Evolutionary conservation across 352 stramenopile genomes (phyloP), one percentile per base, ranked within the genome.

Genomic region (Pythium rishiriense): DNA sequence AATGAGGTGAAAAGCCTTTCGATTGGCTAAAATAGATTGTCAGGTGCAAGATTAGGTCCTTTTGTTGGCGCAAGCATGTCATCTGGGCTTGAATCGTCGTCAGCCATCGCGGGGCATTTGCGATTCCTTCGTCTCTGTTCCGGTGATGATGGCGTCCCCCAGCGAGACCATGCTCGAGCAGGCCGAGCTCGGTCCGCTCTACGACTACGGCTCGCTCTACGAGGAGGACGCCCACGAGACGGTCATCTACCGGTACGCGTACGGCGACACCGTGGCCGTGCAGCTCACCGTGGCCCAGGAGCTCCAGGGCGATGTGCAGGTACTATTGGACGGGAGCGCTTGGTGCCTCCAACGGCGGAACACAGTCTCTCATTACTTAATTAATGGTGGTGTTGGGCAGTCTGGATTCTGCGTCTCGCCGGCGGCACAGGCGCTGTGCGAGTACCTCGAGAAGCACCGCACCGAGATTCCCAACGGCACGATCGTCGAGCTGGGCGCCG

Each of bases 241-340:
- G 49, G 75, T 87, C 35, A 93, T 80, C 21, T 88, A 78, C 52
- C 75, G 79, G 25, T 90, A 83, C 58, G 72, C 76, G 1, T 93
- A 83, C 62, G 82, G 81, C 11, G 48, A 64, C 28, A 68, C 76
- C 67, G 79, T 91, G 43, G 84, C 76, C 12, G 80, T 93, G 45
- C 69, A 84, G 66, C 84, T 93, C 58, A 88, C 78, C 33, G 89
- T 88, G 55, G 78, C 81, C 29, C 76, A 91, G 62, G 79, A 90
- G 37, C 76, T 85, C 52, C 72, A 78, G 15, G 74, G 73, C 28
- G 76, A 73, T 28, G 52, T 78, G 47, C 79, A 78, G 73, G 73
- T 78, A 37, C 31, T n/a, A n/a, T n/a, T n/a, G n/a, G n/a, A n/a
- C n/a, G n/a, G n/a, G n/a, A n/a, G 12, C n/a, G 11, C 1, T 5